Base-by-base conservation (phyloP, 2,329 filamentous ascomycete genomes). In the Paecilomyces variotii region DNA sequence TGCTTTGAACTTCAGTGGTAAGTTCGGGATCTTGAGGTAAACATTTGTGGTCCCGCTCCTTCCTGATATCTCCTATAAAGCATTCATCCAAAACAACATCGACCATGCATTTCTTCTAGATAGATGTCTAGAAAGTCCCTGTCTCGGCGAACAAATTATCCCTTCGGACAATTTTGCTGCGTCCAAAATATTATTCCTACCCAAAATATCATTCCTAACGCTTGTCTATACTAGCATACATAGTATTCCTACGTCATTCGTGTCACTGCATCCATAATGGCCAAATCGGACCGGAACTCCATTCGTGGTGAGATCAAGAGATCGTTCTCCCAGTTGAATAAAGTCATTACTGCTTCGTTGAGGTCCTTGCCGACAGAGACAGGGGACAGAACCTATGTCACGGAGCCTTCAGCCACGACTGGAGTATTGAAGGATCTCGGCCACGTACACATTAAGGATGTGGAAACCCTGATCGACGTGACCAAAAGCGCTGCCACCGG, bases 401-500 rank as follows among this genome's bases (percentile, higher is more conserved):
- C 74, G 50, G 65, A 72, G 32, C 57, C 71, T 28, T 45, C 24
- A 39, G 67, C 64, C 30, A 62, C 67, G 54, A 71, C 72, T 2
- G 72, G 74, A 2, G 54, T 79, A 54, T 67, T 74, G 27, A 70
- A 72, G 35, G 81, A 83, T 61, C 63, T 84, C n/a, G 69, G 68
- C 54, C 74, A 76, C 57, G 62, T 84, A 62, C 79, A 72, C 56
- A 72, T 80, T 24, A 70, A 76, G 28, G 75, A 81, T 62, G 69
- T 80, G 56, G 70, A 71, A 53, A 74, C 74, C 10, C 56, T 78
- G 25, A 62, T 70, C 32, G 74, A 77, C 34, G 60, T 76, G 27
- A 70, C 77, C 11, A 76, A 78, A 25, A 73, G 68, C 55, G 67
- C 77, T 24, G 65, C 72, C 58, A 77, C 78, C n/a, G 82, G 82